Percentiles rank a stretch among this genome's conserved stretches.
These are phyloP conservation scores for Hypocreales sp. DNA, from an alignment of 2,329 filamentous ascomycete species.

Conservation along the genomic window DNA sequence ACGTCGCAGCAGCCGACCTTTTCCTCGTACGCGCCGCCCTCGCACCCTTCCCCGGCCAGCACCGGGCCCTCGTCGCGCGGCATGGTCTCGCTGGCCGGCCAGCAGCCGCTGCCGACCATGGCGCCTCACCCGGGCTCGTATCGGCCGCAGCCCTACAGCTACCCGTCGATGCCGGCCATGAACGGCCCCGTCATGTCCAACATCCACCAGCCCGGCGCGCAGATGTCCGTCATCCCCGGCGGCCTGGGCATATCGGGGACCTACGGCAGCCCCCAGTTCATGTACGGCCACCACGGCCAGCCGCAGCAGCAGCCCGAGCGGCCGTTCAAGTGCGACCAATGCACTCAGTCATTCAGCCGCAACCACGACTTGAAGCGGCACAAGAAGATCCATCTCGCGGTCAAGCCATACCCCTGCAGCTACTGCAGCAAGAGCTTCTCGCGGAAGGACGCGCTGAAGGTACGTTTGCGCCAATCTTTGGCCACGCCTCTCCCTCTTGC, in stretches of 20 bases:
- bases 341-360: constrained; percentile 83
- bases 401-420: constrained; percentile 87
- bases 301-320: constrained; percentile 49
- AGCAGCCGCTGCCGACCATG: constrained; percentile 17
- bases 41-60: constrained; percentile 31
- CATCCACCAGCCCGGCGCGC: constrained; percentile 55
- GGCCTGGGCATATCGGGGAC: constrained; percentile 38
- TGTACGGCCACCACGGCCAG: constrained; percentile 42
- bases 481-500: too few species aligned
- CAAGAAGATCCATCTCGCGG: constrained; percentile 83
- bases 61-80: constrained; percentile 22
- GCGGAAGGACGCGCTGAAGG: constrained; percentile 91
- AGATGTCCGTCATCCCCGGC: constrained; percentile 53
- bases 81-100: constrained; percentile 18
- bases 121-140: constrained; percentile 36
- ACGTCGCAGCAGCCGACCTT: constrained; percentile 30
- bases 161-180: constrained; percentile 29
- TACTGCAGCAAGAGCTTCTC: constrained; percentile 96
- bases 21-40: constrained; percentile 23
- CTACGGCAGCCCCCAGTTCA: constrained; percentile 41
- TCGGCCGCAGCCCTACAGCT: constrained; percentile 24
- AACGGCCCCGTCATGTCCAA: constrained; percentile 61
- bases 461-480: too few species aligned
- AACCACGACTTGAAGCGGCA: constrained; percentile 95
- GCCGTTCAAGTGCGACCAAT: constrained; percentile 89